Conservation (phyloP, 192 early-diverging fungal species). For the Radiomyces spectabilis region DNA sequence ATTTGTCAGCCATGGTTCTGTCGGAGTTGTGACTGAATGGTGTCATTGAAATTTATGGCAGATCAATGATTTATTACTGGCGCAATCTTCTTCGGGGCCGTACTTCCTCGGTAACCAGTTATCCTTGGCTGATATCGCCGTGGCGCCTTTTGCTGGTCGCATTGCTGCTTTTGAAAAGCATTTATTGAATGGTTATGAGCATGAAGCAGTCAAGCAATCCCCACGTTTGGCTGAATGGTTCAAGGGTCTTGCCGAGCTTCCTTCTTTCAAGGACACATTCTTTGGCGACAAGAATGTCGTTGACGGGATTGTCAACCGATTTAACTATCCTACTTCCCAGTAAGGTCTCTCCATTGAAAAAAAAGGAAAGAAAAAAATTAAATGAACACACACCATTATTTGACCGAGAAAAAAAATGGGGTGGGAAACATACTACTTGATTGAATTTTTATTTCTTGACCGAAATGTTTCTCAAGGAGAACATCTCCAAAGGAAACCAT, state of each 20-base stretch:
- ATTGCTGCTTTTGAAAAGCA: not conserved
- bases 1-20: no score
- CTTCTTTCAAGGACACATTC: constrained; percentile 7
- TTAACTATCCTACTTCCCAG: not conserved
- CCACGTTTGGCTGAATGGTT: constrained; percentile 9
- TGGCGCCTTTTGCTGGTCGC: constrained; percentile 37
- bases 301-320: constrained; percentile 2
- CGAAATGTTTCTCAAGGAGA: no score
- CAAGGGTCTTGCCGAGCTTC: not conserved
- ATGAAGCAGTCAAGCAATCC: not conserved
- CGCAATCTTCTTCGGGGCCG: constrained; percentile 25
- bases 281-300: constrained; percentile 2
- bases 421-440: no score
- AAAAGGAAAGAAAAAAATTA: not conserved
- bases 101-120: constrained; percentile 40
- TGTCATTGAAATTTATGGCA: no score
- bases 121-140: constrained; percentile 38
- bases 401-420: not conserved
- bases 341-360: no score
- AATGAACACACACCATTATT: not conserved
- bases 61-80: constrained; percentile 28
- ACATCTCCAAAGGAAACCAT: no score
- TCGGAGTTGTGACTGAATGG: no score
- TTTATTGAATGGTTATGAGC: constrained; percentile 5
- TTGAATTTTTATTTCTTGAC: not conserved